A percentile compares a stretch with the other conserved stretches of the same genome.
These are phyloP conservation scores for Phytophthora melonis DNA, from an alignment of 352 stramenopile genomes.

Conservation along the genomic window DNA sequence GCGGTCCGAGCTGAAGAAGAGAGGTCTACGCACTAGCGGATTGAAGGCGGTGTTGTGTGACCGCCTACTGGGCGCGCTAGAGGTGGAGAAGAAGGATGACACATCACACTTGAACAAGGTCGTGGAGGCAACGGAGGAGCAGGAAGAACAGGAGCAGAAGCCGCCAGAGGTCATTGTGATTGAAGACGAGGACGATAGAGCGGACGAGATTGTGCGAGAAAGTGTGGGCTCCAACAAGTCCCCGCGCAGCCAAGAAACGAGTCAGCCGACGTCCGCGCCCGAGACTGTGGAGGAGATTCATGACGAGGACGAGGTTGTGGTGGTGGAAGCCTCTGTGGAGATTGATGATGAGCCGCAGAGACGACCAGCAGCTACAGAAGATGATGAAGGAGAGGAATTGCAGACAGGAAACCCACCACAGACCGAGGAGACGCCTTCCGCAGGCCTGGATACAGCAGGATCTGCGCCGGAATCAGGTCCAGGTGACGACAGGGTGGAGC, in stretches of 20 bases:
- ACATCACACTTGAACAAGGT: neutral
- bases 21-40: slow-evolving; percentile 59
- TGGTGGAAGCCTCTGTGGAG: neutral
- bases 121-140: slow-evolving; percentile 4
- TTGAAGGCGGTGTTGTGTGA: slow-evolving; percentile 62
- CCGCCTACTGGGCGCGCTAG: slow-evolving; percentile 58
- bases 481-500: neutral
- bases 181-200: slow-evolving; percentile 34
- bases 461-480: neutral
- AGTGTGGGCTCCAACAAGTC: slow-evolving; percentile 48
- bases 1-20: slow-evolving; percentile 64
- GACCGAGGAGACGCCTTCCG: neutral
- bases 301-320: neutral
- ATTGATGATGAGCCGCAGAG: neutral
- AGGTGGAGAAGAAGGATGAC: slow-evolving; percentile 48
- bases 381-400: neutral
- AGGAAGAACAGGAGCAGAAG: slow-evolving; percentile 39
- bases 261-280: slow-evolving; percentile 18
- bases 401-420: neutral
- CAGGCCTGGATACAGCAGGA: neutral
- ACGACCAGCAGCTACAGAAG: neutral
- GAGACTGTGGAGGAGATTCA: neutral
- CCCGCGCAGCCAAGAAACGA: neutral
- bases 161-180: slow-evolving; percentile 21
- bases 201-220: slow-evolving; percentile 73